phyloP scores from a whole-genome alignment of 2,329 filamentous ascomycete species.

The Didymella glomerata region DNA sequence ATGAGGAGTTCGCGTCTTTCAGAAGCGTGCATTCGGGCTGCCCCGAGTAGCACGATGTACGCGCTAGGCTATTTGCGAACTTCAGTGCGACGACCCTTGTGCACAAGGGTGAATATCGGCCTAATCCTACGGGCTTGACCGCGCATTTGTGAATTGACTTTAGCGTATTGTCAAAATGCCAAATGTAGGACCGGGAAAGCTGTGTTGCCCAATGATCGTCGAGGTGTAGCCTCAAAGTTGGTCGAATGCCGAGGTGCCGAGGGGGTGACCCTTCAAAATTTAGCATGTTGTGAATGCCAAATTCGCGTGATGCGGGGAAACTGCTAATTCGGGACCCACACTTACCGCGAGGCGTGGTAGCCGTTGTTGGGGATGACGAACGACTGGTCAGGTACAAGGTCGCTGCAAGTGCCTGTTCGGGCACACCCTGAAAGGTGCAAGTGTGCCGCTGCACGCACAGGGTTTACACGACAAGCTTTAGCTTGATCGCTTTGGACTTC shows the following conservation, averaged over 20 bases:
- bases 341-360: conserved; percentile 8
- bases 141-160: not conserved
- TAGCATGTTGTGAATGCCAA: conserved; percentile 12
- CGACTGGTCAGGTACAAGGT: conserved; percentile 16
- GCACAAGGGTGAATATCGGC: not conserved
- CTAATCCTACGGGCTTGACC: not conserved
- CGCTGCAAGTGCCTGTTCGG: conserved; percentile 23
- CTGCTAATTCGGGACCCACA: conserved; percentile 6
- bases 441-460: conserved; percentile 29
- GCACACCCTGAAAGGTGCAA: conserved; percentile 23
- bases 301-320: conserved; percentile 20
- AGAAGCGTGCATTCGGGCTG: not conserved
- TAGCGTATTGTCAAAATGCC: conserved; percentile 1
- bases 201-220: conserved; percentile 8
- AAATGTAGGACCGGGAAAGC: not conserved
- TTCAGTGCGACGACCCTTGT: conserved; percentile 2
- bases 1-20: not conserved
- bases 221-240: not conserved
- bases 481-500: conserved; percentile 28
- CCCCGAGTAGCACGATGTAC: not conserved
- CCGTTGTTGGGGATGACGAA: conserved; percentile 16
- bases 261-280: conserved; percentile 9
- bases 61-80: conserved; percentile 13
- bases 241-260: conserved; percentile 20
- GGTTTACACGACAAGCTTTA: conserved; percentile 35